phyloP scores from a whole-genome alignment of 495 filamentous ascomycete genomes.

The Neurospora sp. region DNA sequence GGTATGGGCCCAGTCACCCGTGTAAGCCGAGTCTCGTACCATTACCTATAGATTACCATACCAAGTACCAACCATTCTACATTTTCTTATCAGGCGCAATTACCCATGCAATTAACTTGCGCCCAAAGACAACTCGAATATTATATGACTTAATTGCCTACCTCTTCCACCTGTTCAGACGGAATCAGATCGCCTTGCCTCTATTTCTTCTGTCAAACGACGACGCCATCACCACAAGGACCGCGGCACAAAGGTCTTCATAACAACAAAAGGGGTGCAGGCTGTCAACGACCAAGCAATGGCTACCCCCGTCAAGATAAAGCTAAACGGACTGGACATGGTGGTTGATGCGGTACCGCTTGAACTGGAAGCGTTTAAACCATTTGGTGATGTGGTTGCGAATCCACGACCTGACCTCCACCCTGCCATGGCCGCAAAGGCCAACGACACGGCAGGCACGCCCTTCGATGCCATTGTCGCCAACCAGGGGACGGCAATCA shows the following conservation, averaged over 20 bases:
- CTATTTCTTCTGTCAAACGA: neutral
- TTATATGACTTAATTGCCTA: neutral
- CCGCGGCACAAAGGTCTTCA: neutral
- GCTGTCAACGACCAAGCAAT: constrained; percentile 10
- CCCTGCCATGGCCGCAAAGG: constrained; percentile 25
- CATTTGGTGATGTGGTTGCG: constrained; percentile 75
- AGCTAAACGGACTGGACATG: constrained; percentile 9
- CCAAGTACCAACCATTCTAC: neutral
- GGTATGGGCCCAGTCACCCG: neutral
- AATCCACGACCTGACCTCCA: constrained; percentile 51
- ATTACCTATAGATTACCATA: neutral
- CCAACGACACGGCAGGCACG: constrained; percentile 16
- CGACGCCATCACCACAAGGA: neutral
- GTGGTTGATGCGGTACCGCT: constrained; percentile 48
- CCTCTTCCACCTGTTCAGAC: neutral
- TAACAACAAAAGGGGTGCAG: neutral
- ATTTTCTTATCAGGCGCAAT: neutral
- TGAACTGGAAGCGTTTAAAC: constrained; percentile 54
- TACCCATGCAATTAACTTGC: neutral
- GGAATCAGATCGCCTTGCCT: neutral
- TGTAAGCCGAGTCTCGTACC: neutral
- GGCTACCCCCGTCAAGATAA: constrained; percentile 15
- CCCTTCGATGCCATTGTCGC: constrained; percentile 39
- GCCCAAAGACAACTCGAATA: neutral
- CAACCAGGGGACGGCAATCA: constrained; percentile 84